These are phyloP conservation scores for Tylopilus balloui DNA, from an alignment of 768 basidiomycete species.

Conservation along the genomic window DNA sequence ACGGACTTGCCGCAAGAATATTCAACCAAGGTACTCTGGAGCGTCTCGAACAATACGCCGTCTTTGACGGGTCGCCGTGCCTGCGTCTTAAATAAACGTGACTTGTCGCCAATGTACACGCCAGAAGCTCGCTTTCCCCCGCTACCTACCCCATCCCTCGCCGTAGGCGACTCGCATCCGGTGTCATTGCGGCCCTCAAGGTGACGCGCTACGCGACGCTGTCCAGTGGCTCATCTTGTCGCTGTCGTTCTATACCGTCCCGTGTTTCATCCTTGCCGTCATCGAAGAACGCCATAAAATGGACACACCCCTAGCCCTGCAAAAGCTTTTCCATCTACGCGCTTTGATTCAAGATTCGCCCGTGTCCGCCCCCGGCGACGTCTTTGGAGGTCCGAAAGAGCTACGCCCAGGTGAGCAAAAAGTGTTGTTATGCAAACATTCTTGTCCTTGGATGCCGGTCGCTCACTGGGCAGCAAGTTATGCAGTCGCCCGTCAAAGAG, in stretches of 20 bases:
- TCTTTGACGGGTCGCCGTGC: too few relatives aligned
- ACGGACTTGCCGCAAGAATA: background rate
- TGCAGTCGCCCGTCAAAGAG: background rate
- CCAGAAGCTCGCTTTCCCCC: too few relatives aligned
- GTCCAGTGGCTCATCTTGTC: background rate
- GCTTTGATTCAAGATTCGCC: background rate
- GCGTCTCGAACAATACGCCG: too few relatives aligned
- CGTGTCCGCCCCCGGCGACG: background rate
- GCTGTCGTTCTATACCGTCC: background rate
- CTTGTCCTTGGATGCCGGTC: too few relatives aligned
- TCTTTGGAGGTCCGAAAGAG: background rate
- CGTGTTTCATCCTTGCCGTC: background rate
- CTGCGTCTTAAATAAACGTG: too few relatives aligned
- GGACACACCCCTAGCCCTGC: background rate
- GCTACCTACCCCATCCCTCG: too few relatives aligned
- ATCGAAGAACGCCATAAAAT: constrained; percentile 1
- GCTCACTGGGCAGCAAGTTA: constrained; percentile 5
- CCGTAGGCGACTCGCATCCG: background rate
- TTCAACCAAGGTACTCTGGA: background rate
- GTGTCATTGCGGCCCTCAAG: background rate
- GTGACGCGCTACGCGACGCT: background rate
- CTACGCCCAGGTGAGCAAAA: constrained; percentile 7
- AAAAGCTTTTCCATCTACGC: background rate
- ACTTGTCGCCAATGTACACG: too few relatives aligned
- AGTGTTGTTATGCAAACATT: too few relatives aligned